A percentile compares a stretch with the other conserved stretches of the same genome.
These are phyloP conservation scores for Punica granatum DNA, from an alignment of 345 rosid species.

Conservation along the genomic window DNA sequence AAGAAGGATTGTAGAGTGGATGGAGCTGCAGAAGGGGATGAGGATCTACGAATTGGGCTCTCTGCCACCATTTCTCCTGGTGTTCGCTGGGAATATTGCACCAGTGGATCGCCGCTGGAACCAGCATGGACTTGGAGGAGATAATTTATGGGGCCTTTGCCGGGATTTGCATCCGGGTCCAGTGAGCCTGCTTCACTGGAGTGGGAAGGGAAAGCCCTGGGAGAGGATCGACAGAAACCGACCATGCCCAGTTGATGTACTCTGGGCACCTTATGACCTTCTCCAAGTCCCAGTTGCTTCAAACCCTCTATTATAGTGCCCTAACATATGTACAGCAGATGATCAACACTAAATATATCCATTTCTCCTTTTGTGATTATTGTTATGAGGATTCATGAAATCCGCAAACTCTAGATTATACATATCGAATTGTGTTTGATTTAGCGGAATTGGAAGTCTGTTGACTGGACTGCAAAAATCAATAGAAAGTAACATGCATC, in stretches of 20 bases:
- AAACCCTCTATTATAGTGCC: background rate
- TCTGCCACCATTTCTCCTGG: slow-evolving; percentile 70
- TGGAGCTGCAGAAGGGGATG: slow-evolving; percentile 82
- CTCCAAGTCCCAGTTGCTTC: background rate
- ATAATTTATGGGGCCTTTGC: slow-evolving; percentile 42
- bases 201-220: slow-evolving; percentile 77
- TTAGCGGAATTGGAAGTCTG: background rate
- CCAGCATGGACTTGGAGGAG: slow-evolving; percentile 80
- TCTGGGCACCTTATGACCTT: slow-evolving; percentile 23
- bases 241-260: slow-evolving; percentile 53
- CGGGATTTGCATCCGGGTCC: slow-evolving; percentile 59
- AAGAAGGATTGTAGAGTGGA: slow-evolving; percentile 73
- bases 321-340: background rate
- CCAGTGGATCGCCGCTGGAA: slow-evolving; percentile 82
- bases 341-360: background rate
- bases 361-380: too few species aligned
- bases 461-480: background rate
- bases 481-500: background rate
- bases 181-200: slow-evolving; percentile 63
- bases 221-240: slow-evolving; percentile 36
- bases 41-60: slow-evolving; percentile 82
- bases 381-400: too few species aligned
- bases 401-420: too few species aligned
- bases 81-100: slow-evolving; percentile 68
- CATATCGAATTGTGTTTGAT: background rate